These are phyloP conservation scores for Lodderomyces metapsilosis DNA, from an alignment of 1,139 yeast genomes.

Conservation along the genomic window DNA sequence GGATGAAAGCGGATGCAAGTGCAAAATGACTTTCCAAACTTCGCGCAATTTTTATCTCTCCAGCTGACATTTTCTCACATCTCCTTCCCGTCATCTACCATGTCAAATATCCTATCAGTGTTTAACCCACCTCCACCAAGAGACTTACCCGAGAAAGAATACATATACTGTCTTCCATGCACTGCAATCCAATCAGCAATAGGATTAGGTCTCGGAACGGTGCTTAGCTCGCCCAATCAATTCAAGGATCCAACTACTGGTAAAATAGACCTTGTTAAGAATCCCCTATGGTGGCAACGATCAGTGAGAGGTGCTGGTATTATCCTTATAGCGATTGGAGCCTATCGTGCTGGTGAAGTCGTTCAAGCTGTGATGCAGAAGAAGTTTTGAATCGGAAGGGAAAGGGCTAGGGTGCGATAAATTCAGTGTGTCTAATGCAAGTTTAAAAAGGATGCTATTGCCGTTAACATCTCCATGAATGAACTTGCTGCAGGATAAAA, in stretches of 20 bases:
- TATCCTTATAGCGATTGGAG: conserved; percentile 36
- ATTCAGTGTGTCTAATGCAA: too few species aligned
- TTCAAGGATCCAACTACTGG: conserved; percentile 34
- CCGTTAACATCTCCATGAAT: too few species aligned
- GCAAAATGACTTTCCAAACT: too few species aligned
- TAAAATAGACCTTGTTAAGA: conserved; percentile 30
- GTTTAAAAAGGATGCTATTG: too few species aligned
- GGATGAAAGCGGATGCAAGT: too few species aligned
- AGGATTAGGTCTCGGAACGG: conserved; percentile 36
- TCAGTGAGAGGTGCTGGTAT: conserved; percentile 34
- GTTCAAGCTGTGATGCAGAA: conserved; percentile 17
- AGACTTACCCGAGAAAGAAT: conserved; percentile 22
- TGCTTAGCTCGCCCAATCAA: conserved; percentile 28
- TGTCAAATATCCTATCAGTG: conserved; percentile 39
- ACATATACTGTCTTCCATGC: conserved; percentile 37
- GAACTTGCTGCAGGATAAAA: too few species aligned
- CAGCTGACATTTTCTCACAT: too few species aligned
- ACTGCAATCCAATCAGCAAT: conserved; percentile 39
- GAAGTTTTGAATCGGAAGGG: conserved; percentile 5
- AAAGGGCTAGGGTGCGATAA: too few species aligned
- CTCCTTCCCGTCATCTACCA: conserved; percentile 10
- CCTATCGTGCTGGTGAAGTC: conserved; percentile 36
- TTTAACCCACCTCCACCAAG: conserved; percentile 39
- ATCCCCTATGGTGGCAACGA: conserved; percentile 46
- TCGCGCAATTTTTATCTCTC: too few species aligned